A percentile compares a stretch with the other conserved stretches of the same genome.
phyloP scores from a whole-genome alignment of 2,329 filamentous ascomycete species.

The Thermochaetoides dissita region DNA sequence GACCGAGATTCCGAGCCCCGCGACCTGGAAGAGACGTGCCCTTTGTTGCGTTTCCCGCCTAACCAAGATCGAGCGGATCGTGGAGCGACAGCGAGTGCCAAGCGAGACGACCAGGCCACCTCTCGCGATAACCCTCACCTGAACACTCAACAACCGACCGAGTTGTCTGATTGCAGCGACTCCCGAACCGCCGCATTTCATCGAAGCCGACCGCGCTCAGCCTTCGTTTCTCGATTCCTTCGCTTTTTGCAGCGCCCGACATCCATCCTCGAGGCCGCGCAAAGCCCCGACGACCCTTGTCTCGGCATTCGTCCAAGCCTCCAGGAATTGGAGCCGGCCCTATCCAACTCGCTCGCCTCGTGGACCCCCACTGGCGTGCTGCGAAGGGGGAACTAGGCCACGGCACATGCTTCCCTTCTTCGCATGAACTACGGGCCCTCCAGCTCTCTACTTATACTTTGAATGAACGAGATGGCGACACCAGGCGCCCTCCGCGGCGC shows the following conservation, averaged over 20 bases:
- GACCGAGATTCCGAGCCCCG: no score
- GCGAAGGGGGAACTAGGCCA: constrained; percentile 32
- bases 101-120: no score
- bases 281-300: constrained; percentile 4
- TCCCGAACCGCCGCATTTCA: no score
- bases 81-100: no score
- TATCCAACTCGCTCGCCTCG: constrained; percentile 4
- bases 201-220: background rate
- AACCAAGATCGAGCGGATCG: no score
- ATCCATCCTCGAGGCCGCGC: background rate
- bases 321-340: background rate
- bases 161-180: no score
- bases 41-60: no score
- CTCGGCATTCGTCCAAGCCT: background rate
- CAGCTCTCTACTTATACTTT: constrained; percentile 19
- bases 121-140: no score
- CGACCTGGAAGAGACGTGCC: no score
- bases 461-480: constrained; percentile 37
- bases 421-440: constrained; percentile 44
- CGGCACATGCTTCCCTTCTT: constrained; percentile 46
- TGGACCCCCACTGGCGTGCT: constrained; percentile 5
- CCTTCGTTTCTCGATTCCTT: background rate
- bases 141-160: no score
- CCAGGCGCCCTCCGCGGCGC: constrained; percentile 35
- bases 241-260: background rate